Percentiles rank a stretch among this genome's conserved stretches.
phyloP scores from a whole-genome alignment of 176 grass and related monocot genomes.

The Juncus inflexus region DNA sequence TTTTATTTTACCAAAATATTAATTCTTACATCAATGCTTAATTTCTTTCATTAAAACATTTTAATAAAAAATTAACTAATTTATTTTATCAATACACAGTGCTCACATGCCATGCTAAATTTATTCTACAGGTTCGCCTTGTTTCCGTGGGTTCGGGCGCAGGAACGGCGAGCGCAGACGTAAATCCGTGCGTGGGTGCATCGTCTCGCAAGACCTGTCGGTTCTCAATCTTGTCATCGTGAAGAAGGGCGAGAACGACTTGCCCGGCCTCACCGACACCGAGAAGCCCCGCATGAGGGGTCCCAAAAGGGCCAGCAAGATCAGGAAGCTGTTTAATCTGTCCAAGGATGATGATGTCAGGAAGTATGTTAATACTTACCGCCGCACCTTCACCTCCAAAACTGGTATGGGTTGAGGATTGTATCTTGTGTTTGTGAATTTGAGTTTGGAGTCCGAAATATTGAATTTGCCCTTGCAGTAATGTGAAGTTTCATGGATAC shows the following conservation, averaged over 20 bases:
- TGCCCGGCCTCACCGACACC: conserved; percentile 74
- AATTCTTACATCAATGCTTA: neutral
- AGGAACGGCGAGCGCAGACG: conserved; percentile 82
- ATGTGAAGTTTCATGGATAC: no score
- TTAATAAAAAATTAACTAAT: no score
- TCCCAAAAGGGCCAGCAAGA: conserved; percentile 92
- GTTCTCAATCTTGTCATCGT: conserved; percentile 93
- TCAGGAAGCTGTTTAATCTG: conserved; percentile 96
- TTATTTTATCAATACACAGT: no score
- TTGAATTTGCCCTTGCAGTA: no score
- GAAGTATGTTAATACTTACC: conserved; percentile 93
- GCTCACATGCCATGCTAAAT: no score
- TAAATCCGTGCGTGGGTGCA: conserved; percentile 93
- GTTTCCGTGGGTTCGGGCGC: conserved; percentile 83
- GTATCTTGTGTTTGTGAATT: no score
- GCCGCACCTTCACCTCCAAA: conserved; percentile 80
- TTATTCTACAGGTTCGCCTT: conserved; percentile 62
- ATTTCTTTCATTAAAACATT: neutral
- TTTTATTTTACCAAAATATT: neutral
- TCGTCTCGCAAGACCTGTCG: conserved; percentile 83
- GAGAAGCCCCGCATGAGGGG: conserved; percentile 99
- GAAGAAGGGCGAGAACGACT: conserved; percentile 82
- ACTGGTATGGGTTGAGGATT: conserved; percentile 39
- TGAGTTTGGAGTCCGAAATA: no score
- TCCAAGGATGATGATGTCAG: conserved; percentile 87